Base-by-base conservation (phyloP, 371 early-diverging fungal genomes). In the Apophysomyces elegans region DNA sequence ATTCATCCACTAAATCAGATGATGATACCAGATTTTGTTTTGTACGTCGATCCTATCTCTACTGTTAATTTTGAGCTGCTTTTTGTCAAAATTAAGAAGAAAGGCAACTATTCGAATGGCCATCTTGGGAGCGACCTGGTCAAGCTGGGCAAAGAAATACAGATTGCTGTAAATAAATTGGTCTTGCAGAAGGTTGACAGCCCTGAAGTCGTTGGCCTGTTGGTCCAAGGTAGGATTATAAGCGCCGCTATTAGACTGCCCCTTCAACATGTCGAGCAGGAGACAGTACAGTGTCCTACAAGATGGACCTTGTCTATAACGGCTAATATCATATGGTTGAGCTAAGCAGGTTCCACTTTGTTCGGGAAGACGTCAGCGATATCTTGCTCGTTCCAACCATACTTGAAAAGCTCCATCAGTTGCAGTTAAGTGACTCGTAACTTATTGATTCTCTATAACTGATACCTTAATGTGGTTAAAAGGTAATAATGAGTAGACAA, bases 11-110 rank as follows among this genome's bases (percentile, higher is more conserved):
- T 35, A n/a, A 32, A 56, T 50, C 65, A 59, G 18, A 37, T 62
- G 12, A 62, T 67, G 68, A 68, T 68, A 21, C 68, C 68, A 32
- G 68, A 71, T 35, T 46, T 67, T 12, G 60, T 43, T 5, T 56
- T 65, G 7, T 67, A 67, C 56, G 18, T 67, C 44, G 68, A 71
- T 41, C 38, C 46, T 1, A 35, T 56, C 21, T 65, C 72, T 16
- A 44, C n/a, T n/a, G 62, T 50, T 26, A 64, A 65, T 18, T 65
- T 59, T 37, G 68, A 67, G 54, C 62, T 70, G 7, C 59, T 67
- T 26, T 59, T 65, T 60, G 65, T 71, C 12, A 60, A 71, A 65
- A 68, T 67, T 0, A 71, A 71, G 21, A 64, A 39, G 56, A 58
- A 67, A 38, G 65, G 63, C n/a, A 67, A 71, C 1, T 62, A 59